A percentile compares a stretch with the other conserved stretches of the same genome.
These are phyloP conservation scores for Agastache rugosa DNA, from an alignment of 257 asterid species.

Conservation along the genomic window DNA sequence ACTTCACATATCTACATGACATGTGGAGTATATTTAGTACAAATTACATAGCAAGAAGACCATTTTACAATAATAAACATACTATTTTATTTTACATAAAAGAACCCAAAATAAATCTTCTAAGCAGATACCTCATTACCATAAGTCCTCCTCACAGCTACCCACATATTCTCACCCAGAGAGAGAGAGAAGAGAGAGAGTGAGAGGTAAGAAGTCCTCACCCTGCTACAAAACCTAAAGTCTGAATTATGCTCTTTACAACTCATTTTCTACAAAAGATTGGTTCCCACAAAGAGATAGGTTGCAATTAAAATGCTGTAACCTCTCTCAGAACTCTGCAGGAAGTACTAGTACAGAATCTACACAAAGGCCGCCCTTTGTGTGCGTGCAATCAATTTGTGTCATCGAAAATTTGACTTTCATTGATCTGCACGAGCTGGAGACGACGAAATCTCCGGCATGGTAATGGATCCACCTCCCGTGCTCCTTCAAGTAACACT, in stretches of 20 bases:
- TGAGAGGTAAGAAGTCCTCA: background rate
- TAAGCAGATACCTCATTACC: background rate
- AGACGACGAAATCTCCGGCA: slow-evolving; percentile 75
- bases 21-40: background rate
- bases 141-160: background rate
- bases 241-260: background rate
- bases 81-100: slow-evolving; percentile 2
- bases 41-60: background rate
- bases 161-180: background rate
- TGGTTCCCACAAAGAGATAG: slow-evolving; percentile 35
- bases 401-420: slow-evolving; percentile 86
- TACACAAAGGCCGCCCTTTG: slow-evolving; percentile 90
- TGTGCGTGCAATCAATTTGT: slow-evolving; percentile 93
- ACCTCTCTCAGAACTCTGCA: slow-evolving; percentile 60
- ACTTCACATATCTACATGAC: background rate
- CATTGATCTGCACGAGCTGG: slow-evolving; percentile 41
- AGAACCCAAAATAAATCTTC: background rate
- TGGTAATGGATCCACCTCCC: slow-evolving; percentile 80
- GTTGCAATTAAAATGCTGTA: slow-evolving; percentile 60
- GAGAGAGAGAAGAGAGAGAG: background rate
- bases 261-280: slow-evolving; percentile 25
- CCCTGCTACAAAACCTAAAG: slow-evolving; percentile 3
- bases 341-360: slow-evolving; percentile 85
- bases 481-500: slow-evolving; percentile 73
- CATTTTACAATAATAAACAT: background rate